Evolutionary conservation across 441 rosid genomes (phyloP), one percentile per base, ranked within the genome.

Genomic region (Erysimum cheiri): DNA sequence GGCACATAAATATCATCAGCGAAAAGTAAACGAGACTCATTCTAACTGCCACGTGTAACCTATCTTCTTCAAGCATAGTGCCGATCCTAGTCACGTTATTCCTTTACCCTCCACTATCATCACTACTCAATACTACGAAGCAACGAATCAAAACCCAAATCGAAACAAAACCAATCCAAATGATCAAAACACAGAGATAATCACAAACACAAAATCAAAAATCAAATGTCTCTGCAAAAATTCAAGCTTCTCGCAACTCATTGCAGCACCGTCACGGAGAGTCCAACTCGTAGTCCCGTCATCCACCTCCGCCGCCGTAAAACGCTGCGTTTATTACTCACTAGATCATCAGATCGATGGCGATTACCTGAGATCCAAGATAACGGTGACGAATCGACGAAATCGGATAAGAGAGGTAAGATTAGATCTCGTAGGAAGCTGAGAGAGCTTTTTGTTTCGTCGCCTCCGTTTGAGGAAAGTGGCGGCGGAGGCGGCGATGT

Each of bases 281-380:
- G 96, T 68, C 98, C 98, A 0, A 81, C 88, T 2, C 40, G 85
- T 9, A 90, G 95, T 70, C 93, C 96, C 0, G 88, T 85, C 5
- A 67, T 88, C 71, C 97, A 86, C 68, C 80, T 87, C 81, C 97
- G 90, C 82, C 92, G 92, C 68, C 87, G 93, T 14, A 89, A 80
- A 76, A 93, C 97, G 19, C 90, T 93, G 52, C 92, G 92, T 56
- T 87, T 87, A 83, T 76, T 93, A 17, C 90, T 93, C 62, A 83
- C 79, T 35, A 81, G 84, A 65, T 50, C 88, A 50, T 64, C 75
- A n/a, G 71, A 75, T 53, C 87, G 85, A 35, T 89, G 85, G 67
- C 69, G 84, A n/a, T 64, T 63, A 37, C 80, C 76, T 35, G 77
- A 61, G 54, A 73, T 56, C 29, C 70, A 49, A 13, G 75, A 52